Base-by-base conservation (phyloP, 1,284 basidiomycete species). In the Cystobasidium slooffiae region DNA sequence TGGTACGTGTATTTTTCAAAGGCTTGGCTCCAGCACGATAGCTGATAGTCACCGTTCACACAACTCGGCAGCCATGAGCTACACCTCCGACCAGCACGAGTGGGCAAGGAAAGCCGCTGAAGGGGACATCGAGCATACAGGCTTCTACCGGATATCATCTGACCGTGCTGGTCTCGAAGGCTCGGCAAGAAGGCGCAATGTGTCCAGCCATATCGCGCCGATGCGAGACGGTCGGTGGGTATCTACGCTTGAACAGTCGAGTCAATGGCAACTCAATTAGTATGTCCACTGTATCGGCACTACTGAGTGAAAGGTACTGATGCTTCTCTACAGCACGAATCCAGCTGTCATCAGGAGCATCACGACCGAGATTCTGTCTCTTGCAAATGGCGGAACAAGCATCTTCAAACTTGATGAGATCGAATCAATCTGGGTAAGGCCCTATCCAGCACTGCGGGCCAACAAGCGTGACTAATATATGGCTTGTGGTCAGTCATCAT, bases 251-350 rank as follows among this genome's bases (percentile, higher is more conserved):
- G 14, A 20, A 14, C 49, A 65, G 5, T 14, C 24, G 20, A 8
- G 53, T 47, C 69, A 72, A 41, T 72, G 69, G 69, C 58, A 20
- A 22, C 62, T 72, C 14, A 72, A 72, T 31, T 72, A 72, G 69
- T 72, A 16, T 16, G 69, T 43, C 1, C 52, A 49, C 4, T 37
- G 10, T 6, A 18, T 31, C 44, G 59, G 3, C 37, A 16, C 31
- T 31, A 31, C 24, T 24, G 22, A 56, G 6, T 22, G 14, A 53
- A 14, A 39, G 12, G 7, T 18, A 41, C 39, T 68, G 4, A 59
- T 31, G 1, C 31, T 39, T 16, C 37, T 18, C 16, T 43, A 44
- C n/a, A 72, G 69, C 39, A 41, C 69, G 4, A 72, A 65, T 49
- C 61, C 69, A 6, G 49, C 61, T 0, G 51, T 65, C 16, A 31